A percentile compares a stretch with the other conserved stretches of the same genome.
Conservation (phyloP, 805 yeast species). For the Jamesozyma piceae region DNA sequence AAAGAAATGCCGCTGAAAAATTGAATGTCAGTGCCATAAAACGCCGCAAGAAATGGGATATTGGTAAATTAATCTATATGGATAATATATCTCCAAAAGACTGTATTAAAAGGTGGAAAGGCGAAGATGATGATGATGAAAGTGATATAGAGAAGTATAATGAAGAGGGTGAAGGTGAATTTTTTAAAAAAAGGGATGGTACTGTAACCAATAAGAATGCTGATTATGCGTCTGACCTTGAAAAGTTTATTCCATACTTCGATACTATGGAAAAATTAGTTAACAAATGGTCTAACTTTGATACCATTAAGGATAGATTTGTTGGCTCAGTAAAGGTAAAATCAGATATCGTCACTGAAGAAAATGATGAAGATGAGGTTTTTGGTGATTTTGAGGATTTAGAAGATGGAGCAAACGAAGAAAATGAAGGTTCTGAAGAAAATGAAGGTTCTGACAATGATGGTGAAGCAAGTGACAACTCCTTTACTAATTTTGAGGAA, state of each 20-base stretch:
- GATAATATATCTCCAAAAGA: slow-evolving; percentile 67
- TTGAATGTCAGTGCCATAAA: slow-evolving; percentile 40
- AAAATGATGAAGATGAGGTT: slow-evolving; percentile 40
- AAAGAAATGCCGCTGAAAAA: slow-evolving; percentile 45
- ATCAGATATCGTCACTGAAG: slow-evolving; percentile 23
- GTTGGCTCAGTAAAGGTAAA: slow-evolving; percentile 26
- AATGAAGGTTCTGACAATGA: slow-evolving; percentile 13
- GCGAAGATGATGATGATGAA: slow-evolving; percentile 39
- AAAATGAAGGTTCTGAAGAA: slow-evolving; percentile 8
- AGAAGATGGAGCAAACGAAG: slow-evolving; percentile 13
- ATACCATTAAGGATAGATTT: slow-evolving; percentile 25
- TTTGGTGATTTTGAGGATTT: slow-evolving; percentile 52
- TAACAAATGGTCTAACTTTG: slow-evolving; percentile 25
- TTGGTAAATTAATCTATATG: slow-evolving; percentile 71
- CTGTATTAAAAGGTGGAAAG: slow-evolving; percentile 62
- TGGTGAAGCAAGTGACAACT: slow-evolving; percentile 31
- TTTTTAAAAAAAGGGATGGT: slow-evolving; percentile 45
- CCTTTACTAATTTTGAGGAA: slow-evolving; percentile 35
- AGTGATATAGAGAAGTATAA: slow-evolving; percentile 36
- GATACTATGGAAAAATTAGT: slow-evolving; percentile 27
- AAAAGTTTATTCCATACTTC: slow-evolving; percentile 28
- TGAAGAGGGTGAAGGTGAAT: slow-evolving; percentile 36
- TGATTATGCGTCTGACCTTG: slow-evolving; percentile 22
- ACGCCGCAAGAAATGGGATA: slow-evolving; percentile 57
- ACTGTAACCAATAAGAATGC: slow-evolving; percentile 4